phyloP scores from a whole-genome alignment of 306 rosid species.

The Acacia melanoxylon region DNA sequence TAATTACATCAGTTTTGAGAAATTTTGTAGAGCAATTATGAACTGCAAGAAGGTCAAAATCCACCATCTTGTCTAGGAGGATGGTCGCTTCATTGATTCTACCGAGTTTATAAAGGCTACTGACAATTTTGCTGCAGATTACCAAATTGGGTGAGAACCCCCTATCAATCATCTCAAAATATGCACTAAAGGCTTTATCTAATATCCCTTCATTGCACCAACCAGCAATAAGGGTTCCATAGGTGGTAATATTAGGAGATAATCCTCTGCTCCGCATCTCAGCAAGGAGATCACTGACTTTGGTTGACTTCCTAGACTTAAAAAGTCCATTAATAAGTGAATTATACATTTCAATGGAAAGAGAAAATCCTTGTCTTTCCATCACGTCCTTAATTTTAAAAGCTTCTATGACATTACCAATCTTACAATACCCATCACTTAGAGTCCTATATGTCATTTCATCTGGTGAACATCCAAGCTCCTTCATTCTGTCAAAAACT shows the following conservation, averaged over 20 bases:
- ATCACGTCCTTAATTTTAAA: slow-evolving; percentile 58
- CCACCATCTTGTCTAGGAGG: slow-evolving; percentile 65
- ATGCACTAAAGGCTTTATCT: slow-evolving; percentile 62
- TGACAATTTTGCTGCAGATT: slow-evolving; percentile 72
- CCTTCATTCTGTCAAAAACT: slow-evolving; percentile 67
- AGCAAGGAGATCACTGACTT: slow-evolving; percentile 49
- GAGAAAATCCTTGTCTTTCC: slow-evolving; percentile 50
- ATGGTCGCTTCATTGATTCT: slow-evolving; percentile 68
- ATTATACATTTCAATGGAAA: slow-evolving; percentile 82
- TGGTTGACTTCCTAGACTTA: slow-evolving; percentile 48
- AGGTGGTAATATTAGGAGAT: slow-evolving; percentile 63
- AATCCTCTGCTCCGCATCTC: slow-evolving; percentile 71
- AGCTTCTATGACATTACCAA: slow-evolving; percentile 63
- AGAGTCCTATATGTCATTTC: slow-evolving; percentile 72
- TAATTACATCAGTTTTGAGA: slow-evolving; percentile 26
- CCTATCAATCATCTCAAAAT: slow-evolving; percentile 67
- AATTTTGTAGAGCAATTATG: slow-evolving; percentile 33
- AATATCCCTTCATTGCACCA: slow-evolving; percentile 80
- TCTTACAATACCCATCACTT: slow-evolving; percentile 70
- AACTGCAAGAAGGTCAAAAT: slow-evolving; percentile 50
- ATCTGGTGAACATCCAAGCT: slow-evolving; percentile 71
- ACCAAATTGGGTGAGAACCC: slow-evolving; percentile 61
- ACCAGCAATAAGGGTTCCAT: slow-evolving; percentile 80
- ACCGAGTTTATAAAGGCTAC: slow-evolving; percentile 63
- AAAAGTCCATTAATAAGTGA: slow-evolving; percentile 74